A percentile compares a stretch with the other conserved stretches of the same genome.
These are phyloP conservation scores for Biancaea sappan DNA, from an alignment of 306 rosid species.

Conservation along the genomic window DNA sequence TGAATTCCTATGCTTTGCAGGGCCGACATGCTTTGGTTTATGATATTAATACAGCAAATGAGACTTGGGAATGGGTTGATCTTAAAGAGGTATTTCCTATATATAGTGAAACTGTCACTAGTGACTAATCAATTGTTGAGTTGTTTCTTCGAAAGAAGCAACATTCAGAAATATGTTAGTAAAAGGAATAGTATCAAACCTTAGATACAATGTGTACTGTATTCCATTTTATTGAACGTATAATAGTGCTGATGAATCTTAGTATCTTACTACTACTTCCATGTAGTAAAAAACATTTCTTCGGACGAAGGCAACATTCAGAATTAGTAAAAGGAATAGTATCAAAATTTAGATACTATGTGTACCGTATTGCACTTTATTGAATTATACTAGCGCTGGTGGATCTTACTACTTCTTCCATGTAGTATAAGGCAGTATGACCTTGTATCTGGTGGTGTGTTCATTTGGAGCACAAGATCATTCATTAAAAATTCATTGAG, in stretches of 20 bases:
- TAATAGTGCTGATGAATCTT: neutral
- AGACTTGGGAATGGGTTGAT: conserved; percentile 98
- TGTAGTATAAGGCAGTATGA: neutral
- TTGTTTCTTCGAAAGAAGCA: neutral
- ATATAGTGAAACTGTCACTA: conserved; percentile 3
- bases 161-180: neutral
- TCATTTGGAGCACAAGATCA: neutral
- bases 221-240: neutral
- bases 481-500: neutral
- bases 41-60: conserved; percentile 71
- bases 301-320: neutral
- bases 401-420: neutral
- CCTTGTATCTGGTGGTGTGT: neutral
- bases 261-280: neutral
- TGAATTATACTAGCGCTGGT: neutral
- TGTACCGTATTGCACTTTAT: neutral
- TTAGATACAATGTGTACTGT: neutral
- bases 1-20: conserved; percentile 44
- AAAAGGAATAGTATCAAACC: conserved; percentile 13
- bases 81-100: conserved; percentile 76
- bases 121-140: neutral
- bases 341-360: conserved; percentile 1
- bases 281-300: neutral
- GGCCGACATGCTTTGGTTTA: conserved; percentile 90
- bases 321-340: neutral